Evolutionary conservation across 176 grass and related monocot genomes (phyloP).

Genomic region (Oryza meridionalis): DNA sequence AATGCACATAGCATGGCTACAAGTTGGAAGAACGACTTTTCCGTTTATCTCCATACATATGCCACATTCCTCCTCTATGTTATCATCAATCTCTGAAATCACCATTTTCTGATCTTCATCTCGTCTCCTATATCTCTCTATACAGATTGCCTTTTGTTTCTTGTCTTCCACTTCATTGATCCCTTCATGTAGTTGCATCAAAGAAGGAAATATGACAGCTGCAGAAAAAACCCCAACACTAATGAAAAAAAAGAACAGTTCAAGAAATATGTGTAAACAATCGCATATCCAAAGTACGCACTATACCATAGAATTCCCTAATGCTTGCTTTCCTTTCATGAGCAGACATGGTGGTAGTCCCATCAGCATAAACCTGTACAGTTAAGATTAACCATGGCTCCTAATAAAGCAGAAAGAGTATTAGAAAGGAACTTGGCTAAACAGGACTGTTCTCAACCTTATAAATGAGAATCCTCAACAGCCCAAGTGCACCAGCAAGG

Average conservation of each 20-base stretch:
- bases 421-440: neutral
- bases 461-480: constrained; percentile 90
- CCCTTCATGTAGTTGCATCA: constrained; percentile 82
- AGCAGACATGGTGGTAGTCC: constrained; percentile 90
- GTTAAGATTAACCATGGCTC: constrained; percentile 6
- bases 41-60: constrained; percentile 90
- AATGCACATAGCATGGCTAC: constrained; percentile 90
- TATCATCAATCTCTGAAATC: constrained; percentile 79
- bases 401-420: constrained; percentile 32
- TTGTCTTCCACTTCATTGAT: constrained; percentile 82
- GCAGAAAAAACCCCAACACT: constrained; percentile 8
- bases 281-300: neutral
- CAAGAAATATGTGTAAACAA: constrained; percentile 21
- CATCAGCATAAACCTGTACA: constrained; percentile 83
- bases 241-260: constrained; percentile 39
- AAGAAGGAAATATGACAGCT: constrained; percentile 91
- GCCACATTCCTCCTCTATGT: constrained; percentile 91
- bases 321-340: constrained; percentile 93
- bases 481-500: constrained; percentile 81
- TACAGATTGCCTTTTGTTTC: constrained; percentile 73
- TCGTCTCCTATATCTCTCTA: constrained; percentile 69
- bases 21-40: constrained; percentile 86
- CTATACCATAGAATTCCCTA: constrained; percentile 85
- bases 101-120: constrained; percentile 62
- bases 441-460: constrained; percentile 48